phyloP scores from a whole-genome alignment of 371 early-diverging fungal genomes.

The Mortierella sp. region DNA sequence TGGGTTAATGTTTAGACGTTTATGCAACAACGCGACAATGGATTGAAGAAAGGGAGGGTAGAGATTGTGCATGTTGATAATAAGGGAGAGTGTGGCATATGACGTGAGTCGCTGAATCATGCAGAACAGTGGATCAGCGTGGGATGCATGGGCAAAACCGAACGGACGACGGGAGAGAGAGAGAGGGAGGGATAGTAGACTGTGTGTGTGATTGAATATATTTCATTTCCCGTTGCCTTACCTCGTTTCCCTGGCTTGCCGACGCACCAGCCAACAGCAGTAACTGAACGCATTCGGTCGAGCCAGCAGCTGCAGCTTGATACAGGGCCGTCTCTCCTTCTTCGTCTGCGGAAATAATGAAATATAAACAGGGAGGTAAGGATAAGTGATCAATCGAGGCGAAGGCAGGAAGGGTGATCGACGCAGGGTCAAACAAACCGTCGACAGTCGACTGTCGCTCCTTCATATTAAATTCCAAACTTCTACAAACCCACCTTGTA shows the following conservation, averaged over 20 bases:
- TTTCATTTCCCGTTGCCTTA: constrained; percentile 27
- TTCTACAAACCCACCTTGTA: constrained; percentile 26
- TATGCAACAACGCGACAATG: constrained; percentile 10
- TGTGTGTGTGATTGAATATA: constrained; percentile 6
- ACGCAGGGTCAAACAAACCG: neutral
- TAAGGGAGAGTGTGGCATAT: neutral
- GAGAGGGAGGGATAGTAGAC: constrained; percentile 1
- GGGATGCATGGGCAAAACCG: neutral
- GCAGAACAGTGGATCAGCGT: constrained; percentile 10
- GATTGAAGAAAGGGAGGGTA: neutral
- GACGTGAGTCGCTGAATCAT: constrained; percentile 12
- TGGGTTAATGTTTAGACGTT: constrained; percentile 4
- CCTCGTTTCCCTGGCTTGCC: constrained; percentile 56
- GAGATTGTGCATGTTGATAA: neutral
- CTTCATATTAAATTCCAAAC: neutral
- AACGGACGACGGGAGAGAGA: neutral
- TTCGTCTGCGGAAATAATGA: constrained; percentile 40
- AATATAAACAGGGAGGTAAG: neutral
- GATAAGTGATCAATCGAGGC: neutral
- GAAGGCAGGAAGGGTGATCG: neutral
- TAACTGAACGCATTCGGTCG: constrained; percentile 48
- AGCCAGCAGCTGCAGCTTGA: constrained; percentile 58
- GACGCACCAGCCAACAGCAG: constrained; percentile 56
- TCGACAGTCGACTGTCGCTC: neutral
- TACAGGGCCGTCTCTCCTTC: constrained; percentile 61